These are phyloP conservation scores for Botryotinia narcissicola DNA, from an alignment of 2,329 filamentous ascomycete species.

Conservation along the genomic window DNA sequence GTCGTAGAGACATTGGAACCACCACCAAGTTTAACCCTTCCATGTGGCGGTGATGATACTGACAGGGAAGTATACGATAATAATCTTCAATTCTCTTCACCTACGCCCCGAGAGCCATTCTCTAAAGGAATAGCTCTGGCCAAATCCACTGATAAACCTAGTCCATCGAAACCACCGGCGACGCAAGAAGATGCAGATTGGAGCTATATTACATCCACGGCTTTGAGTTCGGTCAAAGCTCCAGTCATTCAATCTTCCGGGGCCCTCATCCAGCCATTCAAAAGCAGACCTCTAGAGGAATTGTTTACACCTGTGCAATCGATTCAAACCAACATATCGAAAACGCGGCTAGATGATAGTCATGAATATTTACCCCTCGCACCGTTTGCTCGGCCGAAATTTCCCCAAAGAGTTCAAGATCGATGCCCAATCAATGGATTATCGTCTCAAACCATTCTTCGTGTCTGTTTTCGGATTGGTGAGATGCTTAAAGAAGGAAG, in stretches of 20 bases:
- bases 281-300: not conserved
- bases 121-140: not conserved
- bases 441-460: conserved; percentile 47
- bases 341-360: conserved; percentile 28
- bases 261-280: not conserved
- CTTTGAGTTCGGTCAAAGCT: not conserved
- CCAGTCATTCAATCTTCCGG: not conserved
- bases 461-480: conserved; percentile 62
- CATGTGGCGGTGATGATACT: conserved; percentile 20
- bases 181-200: conserved; percentile 17
- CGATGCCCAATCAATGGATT: conserved; percentile 54
- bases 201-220: not conserved
- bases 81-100: conserved; percentile 34
- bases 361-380: conserved; percentile 36
- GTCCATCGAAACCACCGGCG: conserved; percentile 15
- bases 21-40: conserved; percentile 26
- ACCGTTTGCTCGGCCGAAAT: conserved; percentile 51
- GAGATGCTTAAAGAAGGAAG: conserved; percentile 54
- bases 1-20: conserved; percentile 28
- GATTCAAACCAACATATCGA: not conserved
- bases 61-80: conserved; percentile 33
- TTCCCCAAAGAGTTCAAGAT: conserved; percentile 50
- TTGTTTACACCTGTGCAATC: not conserved
- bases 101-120: conserved; percentile 15
- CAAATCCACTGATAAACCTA: conserved; percentile 24